Evolutionary conservation across 1,284 basidiomycete species (phyloP).

Genomic region (Ustanciosporium gigantosporum): DNA sequence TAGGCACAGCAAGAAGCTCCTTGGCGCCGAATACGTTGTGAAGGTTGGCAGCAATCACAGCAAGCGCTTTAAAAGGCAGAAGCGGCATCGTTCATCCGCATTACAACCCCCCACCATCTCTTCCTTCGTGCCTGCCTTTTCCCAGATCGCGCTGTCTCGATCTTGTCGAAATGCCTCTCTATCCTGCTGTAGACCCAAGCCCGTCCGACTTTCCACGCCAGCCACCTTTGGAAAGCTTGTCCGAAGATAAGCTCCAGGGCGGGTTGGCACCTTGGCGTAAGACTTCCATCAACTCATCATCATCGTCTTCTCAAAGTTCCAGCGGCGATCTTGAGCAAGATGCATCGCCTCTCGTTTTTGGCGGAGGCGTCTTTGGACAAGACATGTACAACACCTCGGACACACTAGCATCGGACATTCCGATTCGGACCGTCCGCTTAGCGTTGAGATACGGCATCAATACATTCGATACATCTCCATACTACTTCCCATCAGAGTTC

Average conservation of each 20-base stretch:
- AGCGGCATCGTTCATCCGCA: too few species aligned
- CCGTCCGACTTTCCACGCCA: conserved; percentile 26
- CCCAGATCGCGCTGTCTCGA: too few species aligned
- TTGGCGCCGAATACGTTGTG: too few species aligned
- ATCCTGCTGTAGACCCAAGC: conserved; percentile 34
- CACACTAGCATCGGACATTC: conserved; percentile 31
- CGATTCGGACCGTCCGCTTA: conserved; percentile 66
- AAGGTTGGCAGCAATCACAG: too few species aligned
- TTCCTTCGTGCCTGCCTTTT: too few species aligned
- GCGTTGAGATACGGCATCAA: conserved; percentile 75
- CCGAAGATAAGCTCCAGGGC: conserved; percentile 16
- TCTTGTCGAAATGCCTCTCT: conserved; percentile 46
- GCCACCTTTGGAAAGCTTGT: conserved; percentile 19
- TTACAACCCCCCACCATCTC: too few species aligned
- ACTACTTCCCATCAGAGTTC: conserved; percentile 88
- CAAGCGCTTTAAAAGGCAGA: too few species aligned
- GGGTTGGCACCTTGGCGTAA: conserved; percentile 34
- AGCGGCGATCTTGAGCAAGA: conserved; percentile 11
- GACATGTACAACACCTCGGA: conserved; percentile 54
- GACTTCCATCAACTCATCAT: conserved; percentile 8
- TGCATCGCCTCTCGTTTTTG: conserved; percentile 52
- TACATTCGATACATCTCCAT: conserved; percentile 80
- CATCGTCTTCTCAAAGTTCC: too few species aligned
- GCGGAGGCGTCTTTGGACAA: conserved; percentile 52
- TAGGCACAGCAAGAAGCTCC: too few species aligned